These are phyloP conservation scores for Sclerotinia subarctica DNA, from an alignment of 2,329 filamentous ascomycete genomes.

Conservation along the genomic window DNA sequence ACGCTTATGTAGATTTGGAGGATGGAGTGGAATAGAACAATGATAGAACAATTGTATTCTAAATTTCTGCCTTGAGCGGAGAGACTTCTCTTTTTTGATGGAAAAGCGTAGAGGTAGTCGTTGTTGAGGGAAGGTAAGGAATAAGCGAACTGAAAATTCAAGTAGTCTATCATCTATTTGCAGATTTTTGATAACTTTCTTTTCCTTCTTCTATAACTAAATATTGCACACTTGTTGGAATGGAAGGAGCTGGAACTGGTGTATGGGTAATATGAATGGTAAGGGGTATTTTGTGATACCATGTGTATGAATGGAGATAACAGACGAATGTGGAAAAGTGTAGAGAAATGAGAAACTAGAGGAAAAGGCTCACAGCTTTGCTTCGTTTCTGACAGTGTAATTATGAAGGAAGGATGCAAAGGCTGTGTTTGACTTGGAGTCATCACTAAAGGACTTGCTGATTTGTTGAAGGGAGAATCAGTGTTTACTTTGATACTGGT, in stretches of 20 bases:
- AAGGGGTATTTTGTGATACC: too few relatives aligned
- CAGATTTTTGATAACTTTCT: neutral
- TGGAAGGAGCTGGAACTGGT: neutral
- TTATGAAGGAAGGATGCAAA: too few relatives aligned
- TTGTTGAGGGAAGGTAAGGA: neutral
- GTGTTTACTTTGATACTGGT: neutral
- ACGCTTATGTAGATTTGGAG: accelerated
- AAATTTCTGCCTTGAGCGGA: neutral
- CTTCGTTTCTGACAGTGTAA: neutral
- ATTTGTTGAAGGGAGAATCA: neutral
- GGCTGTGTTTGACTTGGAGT: neutral
- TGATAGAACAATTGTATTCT: neutral
- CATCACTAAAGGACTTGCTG: slow-evolving; percentile 2
- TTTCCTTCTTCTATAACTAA: neutral
- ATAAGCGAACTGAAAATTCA: neutral
- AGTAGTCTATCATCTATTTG: neutral
- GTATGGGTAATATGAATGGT: too few relatives aligned
- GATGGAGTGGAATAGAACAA: neutral
- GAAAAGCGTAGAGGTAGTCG: neutral
- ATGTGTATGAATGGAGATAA: too few relatives aligned
- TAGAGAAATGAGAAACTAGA: too few relatives aligned
- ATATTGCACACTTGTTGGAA: neutral
- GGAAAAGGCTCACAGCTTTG: neutral
- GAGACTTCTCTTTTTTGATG: neutral
- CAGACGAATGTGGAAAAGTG: too few relatives aligned